phyloP scores from a whole-genome alignment of 805 yeast genomes.

The Metschnikowia borealis region DNA sequence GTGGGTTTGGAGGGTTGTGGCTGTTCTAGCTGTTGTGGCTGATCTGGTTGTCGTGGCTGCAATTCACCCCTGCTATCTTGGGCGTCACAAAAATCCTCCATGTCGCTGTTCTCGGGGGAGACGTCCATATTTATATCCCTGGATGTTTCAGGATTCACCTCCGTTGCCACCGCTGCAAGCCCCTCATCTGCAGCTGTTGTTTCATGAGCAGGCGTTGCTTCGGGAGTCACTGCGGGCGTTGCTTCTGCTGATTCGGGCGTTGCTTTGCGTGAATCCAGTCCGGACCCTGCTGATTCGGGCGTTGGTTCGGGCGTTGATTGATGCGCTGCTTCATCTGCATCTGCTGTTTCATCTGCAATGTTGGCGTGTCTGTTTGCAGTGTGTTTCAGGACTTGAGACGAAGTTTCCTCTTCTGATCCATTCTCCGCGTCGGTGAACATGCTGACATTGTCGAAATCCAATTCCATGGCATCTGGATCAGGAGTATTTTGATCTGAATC shows the following conservation, averaged over 20 bases:
- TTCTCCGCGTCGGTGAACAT: neutral
- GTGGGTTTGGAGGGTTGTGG: neutral
- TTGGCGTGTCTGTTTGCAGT: neutral
- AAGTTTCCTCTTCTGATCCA: neutral
- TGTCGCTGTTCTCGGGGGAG: neutral
- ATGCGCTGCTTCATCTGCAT: neutral
- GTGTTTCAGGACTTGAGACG: neutral
- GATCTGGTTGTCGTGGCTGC: neutral
- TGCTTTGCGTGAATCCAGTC: too few species aligned
- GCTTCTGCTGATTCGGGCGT: too few species aligned
- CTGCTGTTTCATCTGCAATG: neutral
- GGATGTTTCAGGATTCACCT: neutral
- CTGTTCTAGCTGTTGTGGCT: too few species aligned
- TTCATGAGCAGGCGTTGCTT: neutral
- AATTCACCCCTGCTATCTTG: neutral
- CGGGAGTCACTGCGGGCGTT: too few species aligned
- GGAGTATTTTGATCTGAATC: neutral
- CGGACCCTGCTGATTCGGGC: too few species aligned
- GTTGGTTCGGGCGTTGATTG: too few species aligned
- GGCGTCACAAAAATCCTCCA: constrained; percentile 1
- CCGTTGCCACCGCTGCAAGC: neutral
- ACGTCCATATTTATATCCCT: neutral
- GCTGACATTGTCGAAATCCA: neutral
- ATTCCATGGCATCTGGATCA: neutral
- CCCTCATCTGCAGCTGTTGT: neutral